These are phyloP conservation scores for Aphanomyces euteiches DNA, from an alignment of 352 stramenopile genomes.

Conservation along the genomic window DNA sequence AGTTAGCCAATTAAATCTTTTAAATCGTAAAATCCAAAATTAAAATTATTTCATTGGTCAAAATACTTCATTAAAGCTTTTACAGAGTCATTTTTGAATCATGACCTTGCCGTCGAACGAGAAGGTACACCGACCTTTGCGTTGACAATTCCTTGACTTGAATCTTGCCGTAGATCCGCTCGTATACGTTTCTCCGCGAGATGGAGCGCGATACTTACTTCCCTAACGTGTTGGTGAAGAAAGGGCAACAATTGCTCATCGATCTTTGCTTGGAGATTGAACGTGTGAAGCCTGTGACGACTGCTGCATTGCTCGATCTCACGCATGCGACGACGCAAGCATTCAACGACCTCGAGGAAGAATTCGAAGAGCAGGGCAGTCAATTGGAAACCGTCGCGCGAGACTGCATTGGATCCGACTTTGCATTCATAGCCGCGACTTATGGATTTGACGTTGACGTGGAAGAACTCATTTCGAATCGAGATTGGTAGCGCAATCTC, in stretches of 20 bases:
- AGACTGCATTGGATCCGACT: conserved; percentile 17
- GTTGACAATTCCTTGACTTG: too few relatives aligned
- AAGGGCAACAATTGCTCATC: not conserved
- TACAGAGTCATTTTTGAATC: too few relatives aligned
- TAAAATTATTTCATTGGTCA: too few relatives aligned
- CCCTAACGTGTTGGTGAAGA: not conserved
- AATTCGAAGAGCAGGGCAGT: conserved; percentile 17
- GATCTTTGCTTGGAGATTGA: conserved; percentile 22
- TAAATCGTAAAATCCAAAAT: too few relatives aligned
- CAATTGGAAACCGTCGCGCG: conserved; percentile 24
- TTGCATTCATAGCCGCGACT: conserved; percentile 21
- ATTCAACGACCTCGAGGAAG: conserved; percentile 28
- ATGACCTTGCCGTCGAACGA: too few relatives aligned
- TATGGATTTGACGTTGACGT: conserved; percentile 28
- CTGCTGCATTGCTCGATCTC: not conserved
- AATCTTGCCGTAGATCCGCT: not conserved
- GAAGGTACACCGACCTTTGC: too few relatives aligned
- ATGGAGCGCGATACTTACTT: conserved; percentile 10
- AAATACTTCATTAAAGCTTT: too few relatives aligned
- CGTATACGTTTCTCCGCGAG: conserved; percentile 22
- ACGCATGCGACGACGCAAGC: conserved; percentile 21
- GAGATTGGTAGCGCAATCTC: conserved; percentile 18
- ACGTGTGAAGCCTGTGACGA: conserved; percentile 11
- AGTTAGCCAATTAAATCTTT: too few relatives aligned
- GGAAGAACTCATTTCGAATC: conserved; percentile 29